Evolutionary conservation across 306 rosid species (phyloP), one percentile per base, ranked within the genome.

Genomic region (Herpetospermum pedunculosum): DNA sequence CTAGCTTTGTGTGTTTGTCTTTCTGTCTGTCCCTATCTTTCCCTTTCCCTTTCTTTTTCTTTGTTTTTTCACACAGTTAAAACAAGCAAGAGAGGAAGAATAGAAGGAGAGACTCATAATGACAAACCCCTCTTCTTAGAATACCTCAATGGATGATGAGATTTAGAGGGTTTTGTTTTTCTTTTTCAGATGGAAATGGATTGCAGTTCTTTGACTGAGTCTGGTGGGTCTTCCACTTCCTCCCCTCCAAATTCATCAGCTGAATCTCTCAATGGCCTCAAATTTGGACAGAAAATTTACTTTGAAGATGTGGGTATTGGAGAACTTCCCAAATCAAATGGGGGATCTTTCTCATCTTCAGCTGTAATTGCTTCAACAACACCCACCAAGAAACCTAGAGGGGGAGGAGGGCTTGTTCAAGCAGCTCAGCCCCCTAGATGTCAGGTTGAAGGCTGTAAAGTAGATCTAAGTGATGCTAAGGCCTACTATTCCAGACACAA

Each of bases 401-500:
- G 86, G 74, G 74, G 87, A 47, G 84, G 84, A 0, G 75, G n/a
- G n/a, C n/a, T 79, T 2, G 77, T 70, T 74, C 88, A 77, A 10
- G 78, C 77, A 19, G 80, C 78, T 73, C 92, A 84, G 48, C 93
- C 89, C 13, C 97, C 98, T 3, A 77, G 94, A 87, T 94, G 98
- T 60, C 98, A 94, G 84, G 98, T 94, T 54, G 91, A 94, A 60
- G 97, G 97, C 2, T 94, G 98, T 65, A 75, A 80, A 71, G 80
- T 80, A 84, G 98, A 94, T 94, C 98, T 89, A 83, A 89, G 83
- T 75, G 89, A 84, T 82, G 91, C 84, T 2, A 94, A 94, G 78
- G 84, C 95, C 71, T 94, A 94, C 83, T 94, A 94, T 84, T 94
- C 97, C 14, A 75, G 95, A 78, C 98, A 94, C 77, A 94, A 94